These are phyloP conservation scores for Alternaria hordeiaustralica DNA, from an alignment of 2,329 filamentous ascomycete species.

Conservation along the genomic window DNA sequence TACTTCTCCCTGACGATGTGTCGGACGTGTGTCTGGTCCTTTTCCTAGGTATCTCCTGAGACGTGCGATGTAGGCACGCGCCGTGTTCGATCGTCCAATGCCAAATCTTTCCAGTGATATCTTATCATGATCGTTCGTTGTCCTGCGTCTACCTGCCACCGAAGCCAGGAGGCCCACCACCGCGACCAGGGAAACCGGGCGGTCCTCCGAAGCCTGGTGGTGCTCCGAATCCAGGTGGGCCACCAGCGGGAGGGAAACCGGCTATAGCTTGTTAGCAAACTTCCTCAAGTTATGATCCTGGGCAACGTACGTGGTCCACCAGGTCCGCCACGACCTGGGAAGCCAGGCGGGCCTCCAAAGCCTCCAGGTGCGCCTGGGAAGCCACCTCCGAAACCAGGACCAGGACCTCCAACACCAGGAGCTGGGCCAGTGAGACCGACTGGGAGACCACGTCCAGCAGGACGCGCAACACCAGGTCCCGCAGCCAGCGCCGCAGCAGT, in stretches of 20 bases:
- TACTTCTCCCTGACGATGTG: neutral
- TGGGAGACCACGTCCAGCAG: constrained; percentile 83
- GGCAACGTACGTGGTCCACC: constrained; percentile 45
- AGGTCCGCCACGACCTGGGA: constrained; percentile 46
- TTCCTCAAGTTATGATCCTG: neutral
- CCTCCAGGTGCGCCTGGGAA: constrained; percentile 46
- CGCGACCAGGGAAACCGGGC: constrained; percentile 32
- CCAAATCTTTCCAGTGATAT: constrained; percentile 1
- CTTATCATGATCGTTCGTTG: constrained; percentile 1
- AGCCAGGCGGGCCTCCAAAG: constrained; percentile 46
- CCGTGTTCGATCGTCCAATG: constrained; percentile 3
- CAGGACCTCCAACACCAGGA: constrained; percentile 82
- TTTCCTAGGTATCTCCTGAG: constrained; percentile 6
- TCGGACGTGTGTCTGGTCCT: neutral
- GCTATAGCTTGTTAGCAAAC: constrained; percentile 35
- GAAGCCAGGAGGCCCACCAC: constrained; percentile 37
- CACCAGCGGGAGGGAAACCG: constrained; percentile 56
- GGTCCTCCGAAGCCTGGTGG: constrained; percentile 37
- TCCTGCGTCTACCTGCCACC: constrained; percentile 28
- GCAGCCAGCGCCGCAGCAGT: constrained; percentile 70
- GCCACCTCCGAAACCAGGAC: constrained; percentile 64
- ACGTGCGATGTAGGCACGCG: neutral
- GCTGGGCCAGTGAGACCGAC: constrained; percentile 88
- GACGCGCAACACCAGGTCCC: constrained; percentile 88
- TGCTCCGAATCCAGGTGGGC: constrained; percentile 55